Evolutionary conservation across 2,329 filamentous ascomycete genomes (phyloP), one percentile per base, ranked within the genome.

Genomic region (Calonectria multiphialidica): DNA sequence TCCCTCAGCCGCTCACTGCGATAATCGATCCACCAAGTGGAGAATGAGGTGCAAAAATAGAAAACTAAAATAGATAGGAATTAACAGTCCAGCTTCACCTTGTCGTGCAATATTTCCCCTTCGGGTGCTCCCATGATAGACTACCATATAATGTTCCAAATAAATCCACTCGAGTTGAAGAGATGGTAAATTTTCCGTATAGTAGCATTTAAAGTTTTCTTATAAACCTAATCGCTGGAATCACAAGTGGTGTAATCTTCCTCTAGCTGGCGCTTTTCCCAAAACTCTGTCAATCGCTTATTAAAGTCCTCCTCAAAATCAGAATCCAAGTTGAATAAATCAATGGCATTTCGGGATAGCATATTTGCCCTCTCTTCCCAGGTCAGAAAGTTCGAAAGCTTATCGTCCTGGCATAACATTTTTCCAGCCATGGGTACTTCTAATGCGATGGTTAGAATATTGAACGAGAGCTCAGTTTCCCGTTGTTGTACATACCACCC

Each of bases 321-420:
- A 25, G 53, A 28, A 10, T 21, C 53, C 21, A 59, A 9, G 35
- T 59, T 40, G 15, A 59, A 59, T n/a, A 59, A 8, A 18, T 59
- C 53, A 28, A 59, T 59, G 21, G 53, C 53, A 28, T 59, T 59
- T 3, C 53, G n/a, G 9, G 53, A 15, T 2, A 59, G 21, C 53
- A 59, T 59, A 25, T 59, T 59, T 25, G 53, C 53, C 13, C 53
- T 59, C 53, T 59, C 53, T 21, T 59, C 53, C 53, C 53, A 59
- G 9, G 53, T 59, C 13, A 59, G 23, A 40, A 59, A 59, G 9
- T 42, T 59, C 0, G 53, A 59, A 16, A 59, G 53, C n/a, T 8
- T 59, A 16, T 59, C 33, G 9, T 59, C 53, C n/a, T 59, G 35
- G 23, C 53, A 59, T 21, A 59, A 9, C 53, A 59, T 59, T 18